Conservation (phyloP, 2,329 filamentous ascomycete species). For the Fusarium sp. region DNA sequence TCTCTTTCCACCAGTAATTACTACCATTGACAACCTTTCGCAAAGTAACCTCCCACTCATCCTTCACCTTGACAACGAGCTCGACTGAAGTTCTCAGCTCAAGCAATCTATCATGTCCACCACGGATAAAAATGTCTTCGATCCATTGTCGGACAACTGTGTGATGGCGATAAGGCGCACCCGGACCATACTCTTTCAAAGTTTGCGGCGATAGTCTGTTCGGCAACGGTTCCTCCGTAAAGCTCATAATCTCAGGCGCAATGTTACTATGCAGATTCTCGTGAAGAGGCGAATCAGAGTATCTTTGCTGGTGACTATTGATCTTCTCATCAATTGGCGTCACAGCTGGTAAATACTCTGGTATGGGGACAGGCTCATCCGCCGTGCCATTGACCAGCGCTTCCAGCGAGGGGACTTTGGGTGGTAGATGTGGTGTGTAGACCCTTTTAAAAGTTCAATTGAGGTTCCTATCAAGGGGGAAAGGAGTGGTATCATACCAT, state of each 20-base stretch:
- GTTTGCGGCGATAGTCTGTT: constrained; percentile 10
- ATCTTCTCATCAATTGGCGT: constrained; percentile 28
- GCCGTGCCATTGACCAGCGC: constrained; percentile 20
- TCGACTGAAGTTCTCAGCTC: constrained; percentile 23
- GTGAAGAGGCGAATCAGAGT: constrained; percentile 24
- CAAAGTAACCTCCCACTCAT: constrained; percentile 19
- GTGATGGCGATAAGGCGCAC: constrained; percentile 16
- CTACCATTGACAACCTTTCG: constrained; percentile 14
- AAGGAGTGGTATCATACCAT: constrained; percentile 11
- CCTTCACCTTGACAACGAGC: constrained; percentile 6
- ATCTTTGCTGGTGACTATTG: constrained; percentile 37
- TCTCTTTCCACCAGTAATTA: constrained; percentile 34
- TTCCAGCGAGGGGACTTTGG: constrained; percentile 10
- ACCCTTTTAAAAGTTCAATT: neutral
- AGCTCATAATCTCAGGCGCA: constrained; percentile 23
- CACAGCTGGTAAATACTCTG: constrained; percentile 27
- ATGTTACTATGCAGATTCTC: constrained; percentile 31
- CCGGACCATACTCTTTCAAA: constrained; percentile 7
- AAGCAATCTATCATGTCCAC: constrained; percentile 5
- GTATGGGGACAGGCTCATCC: constrained; percentile 23
- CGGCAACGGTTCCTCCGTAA: constrained; percentile 21
- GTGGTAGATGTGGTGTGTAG: constrained; percentile 15
- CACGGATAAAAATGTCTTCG: constrained; percentile 15
- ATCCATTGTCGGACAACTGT: constrained; percentile 25
- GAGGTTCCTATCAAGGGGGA: neutral